Base-by-base conservation (phyloP, 305 asterid genomes). In the Stenogyne calaminthoides region DNA sequence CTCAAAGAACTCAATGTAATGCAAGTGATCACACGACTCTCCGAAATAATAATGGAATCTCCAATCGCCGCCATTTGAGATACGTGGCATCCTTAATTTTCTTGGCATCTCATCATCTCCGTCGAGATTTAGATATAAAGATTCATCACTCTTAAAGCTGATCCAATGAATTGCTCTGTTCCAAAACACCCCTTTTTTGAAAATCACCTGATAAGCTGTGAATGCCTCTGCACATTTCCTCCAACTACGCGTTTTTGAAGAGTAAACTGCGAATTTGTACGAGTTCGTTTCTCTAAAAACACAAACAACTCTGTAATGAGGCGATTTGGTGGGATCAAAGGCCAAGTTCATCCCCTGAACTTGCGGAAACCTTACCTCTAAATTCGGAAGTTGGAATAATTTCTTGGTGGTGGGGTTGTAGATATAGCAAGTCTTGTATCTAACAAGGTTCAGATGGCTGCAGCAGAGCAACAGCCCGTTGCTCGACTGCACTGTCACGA, bases 91-190 rank as follows among this genome's bases (percentile, higher is more conserved):
- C 0, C 80, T 72, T 60, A 77, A 25, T 4, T 1, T 40, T 3
- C 10, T 27, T 3, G 67, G 49, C 9, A 18, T n/a, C 44, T 56
- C 36, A 11, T 56, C 34, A 56, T 3, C 69, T 8, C 16, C 37
- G 0, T 64, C 74, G 6, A 64, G 11, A 20, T 73, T 59, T 55
- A 78, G 78, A 18, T 70, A 78, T 18, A 82, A n/a, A 44, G 69
- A 29, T 44, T 44, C 62, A 7, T 39, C 4, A 0, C 7, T 0
- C 11, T 4, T 1, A 4, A 9, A 12, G 73, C 36, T 16, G 56
- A 82, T 32, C 89, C 89, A 85, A 27, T 81, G 81, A 7, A 83
- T 11, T 2, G 80, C 75, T 10, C 80, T 75, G 12, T 83, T 83
- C 86, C 89, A 83, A 42, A 76, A 79, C 1, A 83, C 86, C 8